Evolutionary conservation across 164 flowering plant genomes (phyloP), one percentile per base, ranked within the genome.

Genomic region (Taxillus chinensis): DNA sequence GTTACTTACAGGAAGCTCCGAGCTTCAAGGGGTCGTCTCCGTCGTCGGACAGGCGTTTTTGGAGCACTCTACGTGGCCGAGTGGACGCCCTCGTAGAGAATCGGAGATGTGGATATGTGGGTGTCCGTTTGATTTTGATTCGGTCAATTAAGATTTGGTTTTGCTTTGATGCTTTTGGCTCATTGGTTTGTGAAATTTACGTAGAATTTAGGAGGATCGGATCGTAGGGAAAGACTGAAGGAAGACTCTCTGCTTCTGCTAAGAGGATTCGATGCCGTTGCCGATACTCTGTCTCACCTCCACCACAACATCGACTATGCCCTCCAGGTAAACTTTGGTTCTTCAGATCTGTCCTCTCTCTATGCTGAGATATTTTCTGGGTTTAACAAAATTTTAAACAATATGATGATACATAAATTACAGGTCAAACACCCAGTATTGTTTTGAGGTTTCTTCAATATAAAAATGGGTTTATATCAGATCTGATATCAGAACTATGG

Each of bases 211-310:
- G 77, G 75, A 60, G 79, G 69, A 64, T 60, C 67, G 9, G 75
- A 74, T 17, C 62, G 65, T 9, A 73, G 66, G 2, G 77, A 75
- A 65, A 39, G 77, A 12, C 67, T 80, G 76, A 84, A 77, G 79
- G 87, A 86, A 52, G 98, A 93, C 41, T 73, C 89, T 6, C 57
- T 79, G 83, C 89, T 93, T 69, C 66, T 93, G 78, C 78, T 88
- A 2, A 83, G 85, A 75, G 98, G 98, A 48, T 93, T 93, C 53
- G 97, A 93, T 65, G 88, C 96, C 8, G 64, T 90, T 56, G 72
- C 90, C 2, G 71, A 82, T 37, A 74, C 93, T 60, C 73, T 92
- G 61, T 82, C 89, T 71, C 89, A 75, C 75, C 81, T 92, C 3
- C 80, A 87, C 4, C 70, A 65, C 61, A 85, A 80, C 68, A 64